Base-by-base conservation (phyloP, 2,329 filamentous ascomycete species). In the Massarina eburnea region DNA sequence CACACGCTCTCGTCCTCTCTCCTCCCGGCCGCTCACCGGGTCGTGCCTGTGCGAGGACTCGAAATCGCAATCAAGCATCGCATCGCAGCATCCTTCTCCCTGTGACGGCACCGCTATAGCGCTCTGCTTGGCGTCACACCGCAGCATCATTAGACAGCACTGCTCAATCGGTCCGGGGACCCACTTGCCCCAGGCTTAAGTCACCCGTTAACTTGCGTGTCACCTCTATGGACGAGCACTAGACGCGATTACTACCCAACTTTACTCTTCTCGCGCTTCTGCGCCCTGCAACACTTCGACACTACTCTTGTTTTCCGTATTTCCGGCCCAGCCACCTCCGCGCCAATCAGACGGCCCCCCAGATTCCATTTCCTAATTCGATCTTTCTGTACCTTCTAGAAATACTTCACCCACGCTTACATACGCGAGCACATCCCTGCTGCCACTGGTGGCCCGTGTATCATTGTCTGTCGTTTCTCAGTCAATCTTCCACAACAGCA, bases 231-330 rank as follows among this genome's bases (percentile, higher is more conserved):
- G 58, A 63, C 51, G 41, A 48, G 48, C 40, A 46, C 52, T 68
- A 63, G 55, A 53, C 51, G 42, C 50, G 43, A 53, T 45, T 43
- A 39, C 49, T 48, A 47, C 49, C 49, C 45, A 51, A 58, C 55
- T 62, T n/a, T 70, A 62, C 57, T 59, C 58, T 70, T 69, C 68
- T 70, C 64, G 63, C 64, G 67, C 63, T 56, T 55, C 41, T 54
- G 64, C 64, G 67, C 68, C 60, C 59, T 67, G 67, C 67, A 71
- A 70, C 66, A 71, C 61, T 71, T 71, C 46, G 52, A 41, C 54
- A 58, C 51, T 54, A 58, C 54, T 42, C 57, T 52, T 59, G 51
- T 61, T 62, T 65, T 67, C 60, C 54, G 52, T 54, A 54, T 57
- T 37, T 54, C 52, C 51, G 48, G 49, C 37, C 55, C 46, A 55